phyloP scores from a whole-genome alignment of 345 rosid species.

The Populus simonii region DNA sequence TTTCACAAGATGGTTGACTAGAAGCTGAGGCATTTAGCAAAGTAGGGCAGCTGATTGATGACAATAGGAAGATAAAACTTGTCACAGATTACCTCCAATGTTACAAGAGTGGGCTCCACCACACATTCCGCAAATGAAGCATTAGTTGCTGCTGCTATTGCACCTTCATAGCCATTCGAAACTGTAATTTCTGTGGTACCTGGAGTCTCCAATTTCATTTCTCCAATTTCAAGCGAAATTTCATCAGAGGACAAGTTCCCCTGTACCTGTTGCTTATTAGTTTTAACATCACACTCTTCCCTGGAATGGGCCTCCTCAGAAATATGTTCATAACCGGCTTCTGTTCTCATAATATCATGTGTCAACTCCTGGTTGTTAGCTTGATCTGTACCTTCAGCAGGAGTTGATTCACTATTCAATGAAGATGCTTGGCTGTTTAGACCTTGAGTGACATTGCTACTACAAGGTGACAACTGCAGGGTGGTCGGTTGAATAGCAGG shows the following conservation, averaged over 20 bases:
- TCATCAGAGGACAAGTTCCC: conserved; percentile 48
- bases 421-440: conserved; percentile 22
- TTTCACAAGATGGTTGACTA: background rate
- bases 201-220: conserved; percentile 46
- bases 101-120: conserved; percentile 91
- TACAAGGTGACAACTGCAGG: conserved; percentile 28
- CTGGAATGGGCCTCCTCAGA: conserved; percentile 36
- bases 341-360: conserved; percentile 17
- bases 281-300: conserved; percentile 52
- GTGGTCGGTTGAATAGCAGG: conserved; percentile 49
- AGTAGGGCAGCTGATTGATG: too few species aligned
- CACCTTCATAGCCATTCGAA: conserved; percentile 44
- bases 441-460: conserved; percentile 31
- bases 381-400: conserved; percentile 45
- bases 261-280: conserved; percentile 57
- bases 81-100: conserved; percentile 70
- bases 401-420: conserved; percentile 37
- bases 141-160: conserved; percentile 48
- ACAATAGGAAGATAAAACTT: background rate
- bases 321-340: conserved; percentile 43
- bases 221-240: conserved; percentile 40
- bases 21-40: background rate
- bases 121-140: conserved; percentile 78
- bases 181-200: conserved; percentile 39
- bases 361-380: conserved; percentile 44